Evolutionary conservation across 208 protist species (phyloP), one percentile per base, ranked within the genome.

Genomic region (Zelonia costaricensis): DNA sequence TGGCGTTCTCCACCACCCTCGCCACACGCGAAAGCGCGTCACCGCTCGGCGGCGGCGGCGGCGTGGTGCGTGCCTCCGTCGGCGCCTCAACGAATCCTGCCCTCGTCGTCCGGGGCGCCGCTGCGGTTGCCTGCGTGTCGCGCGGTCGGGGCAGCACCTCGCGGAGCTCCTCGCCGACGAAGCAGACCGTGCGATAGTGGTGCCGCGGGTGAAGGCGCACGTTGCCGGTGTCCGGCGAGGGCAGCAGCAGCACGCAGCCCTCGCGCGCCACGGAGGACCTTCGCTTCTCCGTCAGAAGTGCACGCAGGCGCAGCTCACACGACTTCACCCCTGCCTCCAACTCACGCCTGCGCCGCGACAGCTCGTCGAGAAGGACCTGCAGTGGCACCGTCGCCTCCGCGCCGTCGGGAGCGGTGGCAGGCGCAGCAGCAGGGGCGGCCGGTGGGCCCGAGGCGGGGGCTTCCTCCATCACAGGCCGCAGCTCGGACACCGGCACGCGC

Each of bases 161-260:
- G 46, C 72, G 62, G 40, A 91, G 45, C 57, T 91, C 72, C 35
- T 86, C 77, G 13, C 84, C 84, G n/a, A 87, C 60, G 40, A 91
- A 91, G 51, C 81, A 84, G 46, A 87, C 74, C 5, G 83, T 74
- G 25, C 56, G 58, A 68, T 91, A 91, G 44, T 78, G 66, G 51
- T 77, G 84, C 1, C 70, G 57, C 0, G 66, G 60, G 38, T 69
- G 43, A 22, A 91, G 68, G 10, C 62, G 76, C 18, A 87, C 78
- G 31, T 76, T 45, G 1, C 78, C 77, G 4, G 75, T 86, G 10
- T 64, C 52, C 13, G 80, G 74, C 28, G 76, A 82, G 1, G 84
- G 84, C 42, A 91, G 57, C 51, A 91, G 31, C 8, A 91, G 64
- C 48, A 91, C 62, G 27, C 56, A 59, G 15, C 65, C 65, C 4